Conservation (phyloP, 1,284 basidiomycete species). For the Microbotryum violaceum region DNA sequence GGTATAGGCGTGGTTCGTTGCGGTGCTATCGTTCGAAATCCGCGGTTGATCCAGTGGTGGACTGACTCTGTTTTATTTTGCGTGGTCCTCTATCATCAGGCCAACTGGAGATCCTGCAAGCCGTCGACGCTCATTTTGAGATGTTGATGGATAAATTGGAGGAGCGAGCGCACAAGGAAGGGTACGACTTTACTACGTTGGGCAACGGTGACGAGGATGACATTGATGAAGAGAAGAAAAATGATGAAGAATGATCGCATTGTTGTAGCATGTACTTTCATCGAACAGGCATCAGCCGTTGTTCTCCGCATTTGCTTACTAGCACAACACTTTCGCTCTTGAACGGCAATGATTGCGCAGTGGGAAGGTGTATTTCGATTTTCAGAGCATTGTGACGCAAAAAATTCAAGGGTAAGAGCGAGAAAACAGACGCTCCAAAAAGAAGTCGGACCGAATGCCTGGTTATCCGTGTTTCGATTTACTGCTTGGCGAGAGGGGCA, state of each 20-base stretch:
- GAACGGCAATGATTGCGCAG: too few species aligned
- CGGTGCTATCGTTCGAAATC: too few species aligned
- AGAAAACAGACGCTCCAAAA: too few species aligned
- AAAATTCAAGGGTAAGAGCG: too few species aligned
- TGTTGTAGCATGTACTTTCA: neutral
- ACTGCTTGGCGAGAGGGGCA: slow-evolving; percentile 53
- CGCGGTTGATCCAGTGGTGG: too few species aligned
- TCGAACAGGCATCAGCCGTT: too few species aligned
- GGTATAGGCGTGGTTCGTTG: slow-evolving; percentile 28
- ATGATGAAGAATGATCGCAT: neutral
- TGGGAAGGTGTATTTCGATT: too few species aligned
- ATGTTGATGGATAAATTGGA: slow-evolving; percentile 12
- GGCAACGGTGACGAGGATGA: slow-evolving; percentile 33
- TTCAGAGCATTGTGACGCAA: too few species aligned
- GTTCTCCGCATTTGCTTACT: too few species aligned
- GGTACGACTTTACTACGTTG: slow-evolving; percentile 22
- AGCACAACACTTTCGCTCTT: too few species aligned
- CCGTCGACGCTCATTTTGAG: slow-evolving; percentile 11
- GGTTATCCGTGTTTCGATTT: neutral
- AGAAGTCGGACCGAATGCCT: too few species aligned
- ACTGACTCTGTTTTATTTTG: too few species aligned
- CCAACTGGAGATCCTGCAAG: slow-evolving; percentile 25
- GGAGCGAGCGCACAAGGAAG: slow-evolving; percentile 22
- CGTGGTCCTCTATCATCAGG: slow-evolving; percentile 6
- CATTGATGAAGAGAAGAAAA: slow-evolving; percentile 39